Percentiles rank a stretch among this genome's conserved stretches.
Conservation (phyloP, 352 stramenopile genomes). For the Elongisporangium undulatum region DNA sequence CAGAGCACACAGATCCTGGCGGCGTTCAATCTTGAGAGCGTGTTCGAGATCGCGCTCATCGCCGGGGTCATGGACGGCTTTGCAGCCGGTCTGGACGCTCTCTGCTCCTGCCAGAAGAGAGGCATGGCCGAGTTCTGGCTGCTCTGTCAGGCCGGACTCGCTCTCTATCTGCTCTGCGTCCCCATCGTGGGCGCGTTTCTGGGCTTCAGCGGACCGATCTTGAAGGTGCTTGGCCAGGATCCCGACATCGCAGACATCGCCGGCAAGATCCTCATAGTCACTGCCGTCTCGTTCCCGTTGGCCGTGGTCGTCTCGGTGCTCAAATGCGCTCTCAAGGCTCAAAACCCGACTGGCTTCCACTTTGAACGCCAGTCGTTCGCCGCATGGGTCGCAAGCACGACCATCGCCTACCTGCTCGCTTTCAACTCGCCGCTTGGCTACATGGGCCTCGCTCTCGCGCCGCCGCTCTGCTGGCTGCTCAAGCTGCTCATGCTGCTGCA, state of each 20-base stretch:
- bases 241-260: conserved; percentile 5
- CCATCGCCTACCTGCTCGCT: conserved; percentile 11
- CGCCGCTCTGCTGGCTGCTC: conserved; percentile 6
- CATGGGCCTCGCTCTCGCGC: conserved; percentile 7
- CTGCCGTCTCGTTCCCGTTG: conserved; percentile 2
- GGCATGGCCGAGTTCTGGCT: conserved; percentile 35
- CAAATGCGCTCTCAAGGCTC: conserved; percentile 9
- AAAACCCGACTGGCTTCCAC: conserved; percentile 10
- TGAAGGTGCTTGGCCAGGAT: conserved; percentile 11
- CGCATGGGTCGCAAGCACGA: conserved; percentile 1
- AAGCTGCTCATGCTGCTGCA: conserved; percentile 9
- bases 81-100: conserved; percentile 24
- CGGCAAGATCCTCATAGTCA: conserved; percentile 8
- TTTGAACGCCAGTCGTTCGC: conserved; percentile 2
- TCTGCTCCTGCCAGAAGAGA: conserved; percentile 28
- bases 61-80: conserved; percentile 19
- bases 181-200: conserved; percentile 1
- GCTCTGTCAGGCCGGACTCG: conserved; percentile 27
- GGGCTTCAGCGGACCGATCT: conserved; percentile 1
- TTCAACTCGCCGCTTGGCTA: conserved; percentile 16
- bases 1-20: conserved; percentile 37
- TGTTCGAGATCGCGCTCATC: conserved; percentile 16
- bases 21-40: conserved; percentile 40
- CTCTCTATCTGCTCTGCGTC: conserved; percentile 6
- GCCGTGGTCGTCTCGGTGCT: conserved; percentile 7